Evolutionary conservation across 192 early-diverging fungal genomes (phyloP), one percentile per base, ranked within the genome.

Genomic region (Backusella sp.): DNA sequence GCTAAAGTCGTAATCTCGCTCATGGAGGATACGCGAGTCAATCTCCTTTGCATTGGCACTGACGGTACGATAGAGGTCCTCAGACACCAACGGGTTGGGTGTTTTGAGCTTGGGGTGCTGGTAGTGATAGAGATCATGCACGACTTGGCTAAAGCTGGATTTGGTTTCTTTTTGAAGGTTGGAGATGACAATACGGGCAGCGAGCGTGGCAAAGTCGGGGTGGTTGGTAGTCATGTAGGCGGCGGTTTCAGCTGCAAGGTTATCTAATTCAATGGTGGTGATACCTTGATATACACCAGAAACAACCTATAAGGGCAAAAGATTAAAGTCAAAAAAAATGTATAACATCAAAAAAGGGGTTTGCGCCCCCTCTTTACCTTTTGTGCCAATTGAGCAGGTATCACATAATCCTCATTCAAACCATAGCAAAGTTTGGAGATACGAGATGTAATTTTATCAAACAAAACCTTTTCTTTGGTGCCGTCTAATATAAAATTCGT

Each of bases 241-340:
- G 2, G 92, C 93, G 6, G 96, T 99, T 81, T 99, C 97, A 70
- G 97, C 96, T 17, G 96, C 96, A 41, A 99, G 90, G 86, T 97
- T 99, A 86, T 99, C 97, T 53, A 99, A 88, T 83, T 97, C 96
- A 23, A 96, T 91, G 1, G 97, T 99, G 3, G 96, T 96, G 75
- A 99, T 96, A 67, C 97, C 97, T 82, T 97, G 94, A 87, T 97
- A 99, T 77, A 99, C 95, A 44, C 97, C 97, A 76, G 83, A 86
- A 73, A 99, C 93, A 68, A 95, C 94, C 93, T 92, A 70, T n/a
- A 15, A 11, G 41, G 36, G 21, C 0, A 11, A 4, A 4, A 3
- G 26, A 0, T 28, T 62, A 26, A 26, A 62, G 21, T 4, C 32
- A 32, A 32, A 59, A 59, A 26, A 12, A 4, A 21, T 39, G 11